These are phyloP conservation scores for Trichophaea hybrida DNA, from an alignment of 2,329 filamentous ascomycete genomes.

Conservation along the genomic window DNA sequence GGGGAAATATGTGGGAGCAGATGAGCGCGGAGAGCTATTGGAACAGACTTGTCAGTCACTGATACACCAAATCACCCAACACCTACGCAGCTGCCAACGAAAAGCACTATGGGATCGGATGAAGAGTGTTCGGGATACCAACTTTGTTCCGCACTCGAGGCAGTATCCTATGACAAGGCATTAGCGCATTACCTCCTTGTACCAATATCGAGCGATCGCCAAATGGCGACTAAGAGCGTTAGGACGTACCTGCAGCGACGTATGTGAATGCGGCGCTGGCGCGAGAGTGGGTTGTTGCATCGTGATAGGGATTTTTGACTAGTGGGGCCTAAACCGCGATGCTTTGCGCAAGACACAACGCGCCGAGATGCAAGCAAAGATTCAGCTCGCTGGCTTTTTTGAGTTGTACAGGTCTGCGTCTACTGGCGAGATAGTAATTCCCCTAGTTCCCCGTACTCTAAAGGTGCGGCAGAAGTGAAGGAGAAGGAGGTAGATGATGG, in stretches of 20 bases:
- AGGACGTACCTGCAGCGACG: constrained; percentile 43
- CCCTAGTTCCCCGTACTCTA: neutral
- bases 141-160: constrained; percentile 21
- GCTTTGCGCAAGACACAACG: constrained; percentile 6
- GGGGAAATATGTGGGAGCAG: constrained; percentile 33
- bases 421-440: neutral
- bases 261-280: constrained; percentile 37
- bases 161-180: constrained; percentile 13
- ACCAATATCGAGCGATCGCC: neutral
- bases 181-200: constrained; percentile 26
- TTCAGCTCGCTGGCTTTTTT: too few species aligned
- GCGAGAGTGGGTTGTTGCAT: constrained; percentile 35
- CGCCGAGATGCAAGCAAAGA: neutral
- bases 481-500: neutral
- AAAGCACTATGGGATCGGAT: neutral
- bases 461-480: neutral
- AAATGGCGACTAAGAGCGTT: constrained; percentile 25
- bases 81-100: neutral
- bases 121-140: constrained; percentile 12
- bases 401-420: too few species aligned
- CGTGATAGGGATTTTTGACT: constrained; percentile 8
- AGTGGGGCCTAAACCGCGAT: neutral
- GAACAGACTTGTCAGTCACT: constrained; percentile 16
- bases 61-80: neutral
- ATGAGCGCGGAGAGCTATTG: constrained; percentile 47